phyloP scores from a whole-genome alignment of 495 filamentous ascomycete species.

The Xylaria bambusicola region DNA sequence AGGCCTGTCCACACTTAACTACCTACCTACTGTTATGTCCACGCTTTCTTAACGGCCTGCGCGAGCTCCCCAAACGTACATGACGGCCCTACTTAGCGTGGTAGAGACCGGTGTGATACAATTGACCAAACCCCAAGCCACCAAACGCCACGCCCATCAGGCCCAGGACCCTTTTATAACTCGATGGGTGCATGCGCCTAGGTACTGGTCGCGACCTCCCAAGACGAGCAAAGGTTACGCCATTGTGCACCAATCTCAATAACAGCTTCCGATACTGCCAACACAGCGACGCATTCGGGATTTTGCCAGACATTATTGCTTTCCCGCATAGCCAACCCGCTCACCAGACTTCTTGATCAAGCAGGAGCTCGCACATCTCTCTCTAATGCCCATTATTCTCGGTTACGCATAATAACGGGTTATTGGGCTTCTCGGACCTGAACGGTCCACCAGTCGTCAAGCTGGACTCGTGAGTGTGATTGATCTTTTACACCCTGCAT shows the following conservation, averaged over 20 bases:
- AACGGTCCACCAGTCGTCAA: conserved; percentile 37
- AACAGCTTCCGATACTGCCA: background rate
- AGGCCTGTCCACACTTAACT: background rate
- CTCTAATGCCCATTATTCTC: conserved; percentile 26
- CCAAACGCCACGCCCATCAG: conserved; percentile 5
- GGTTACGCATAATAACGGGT: conserved; percentile 24
- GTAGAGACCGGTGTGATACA: conserved; percentile 1
- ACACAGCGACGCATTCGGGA: background rate
- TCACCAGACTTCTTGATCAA: conserved; percentile 12
- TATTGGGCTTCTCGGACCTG: conserved; percentile 29
- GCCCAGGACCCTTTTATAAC: background rate
- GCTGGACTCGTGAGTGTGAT: conserved; percentile 36
- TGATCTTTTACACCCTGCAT: conserved; percentile 4
- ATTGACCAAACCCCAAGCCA: conserved; percentile 4
- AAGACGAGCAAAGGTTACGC: background rate
- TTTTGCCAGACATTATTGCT: conserved; percentile 8
- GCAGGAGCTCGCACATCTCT: conserved; percentile 19
- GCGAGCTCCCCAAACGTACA: background rate
- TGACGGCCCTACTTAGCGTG: background rate
- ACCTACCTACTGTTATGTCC: too few species aligned
- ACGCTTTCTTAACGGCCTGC: background rate
- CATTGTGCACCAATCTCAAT: background rate
- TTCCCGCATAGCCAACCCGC: conserved; percentile 16
- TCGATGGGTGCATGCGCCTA: background rate
- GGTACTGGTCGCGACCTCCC: background rate